Base-by-base conservation (phyloP, 2,329 filamentous ascomycete species). In the Fusarium begoniae region DNA sequence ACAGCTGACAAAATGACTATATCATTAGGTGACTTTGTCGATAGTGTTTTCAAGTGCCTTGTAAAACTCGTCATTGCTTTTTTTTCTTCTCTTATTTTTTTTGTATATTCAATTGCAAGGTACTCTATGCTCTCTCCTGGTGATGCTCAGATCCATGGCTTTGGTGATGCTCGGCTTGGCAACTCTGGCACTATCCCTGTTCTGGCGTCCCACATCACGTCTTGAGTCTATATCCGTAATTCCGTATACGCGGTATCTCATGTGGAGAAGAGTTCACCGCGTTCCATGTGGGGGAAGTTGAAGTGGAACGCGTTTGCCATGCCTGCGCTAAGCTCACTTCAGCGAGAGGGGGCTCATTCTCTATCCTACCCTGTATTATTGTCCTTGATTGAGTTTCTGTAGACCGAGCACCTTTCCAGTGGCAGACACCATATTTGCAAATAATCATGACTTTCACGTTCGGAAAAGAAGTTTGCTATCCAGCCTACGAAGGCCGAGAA, bases 1-100 rank as follows among this genome's bases (percentile, higher is more conserved):
- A 97, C 88, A n/a, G 94, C 91, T 28, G 95, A 97, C 75, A 98
- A 90, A 80, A 98, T 92, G 76, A 98, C 94, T 45, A 94, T 89
- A 84, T 98, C 95, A 73, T 90, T 89, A 24, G 94, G 92, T 24
- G 90, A 85, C 83, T 96, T 97, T 6, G 15, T 44, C 22, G 24
- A 35, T 2, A 70, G 56, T 13, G 54, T 8, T 35, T 30, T 55
- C n/a, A 26, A 18, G 13, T 11, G 30, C 6, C 44, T 26, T 35
- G 40, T 6, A 10, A 57, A 4, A 13, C 11, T 26, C 3, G 40
- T 28, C 54, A 57, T 57, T 35, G n/a, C n/a, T n/a, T n/a, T n/a
- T n/a, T n/a, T n/a, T n/a, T n/a, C n/a, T n/a, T n/a, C n/a, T n/a
- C n/a, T n/a, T n/a, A n/a, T n/a, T 20, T 2, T 18, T 15, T 35